Evolutionary conservation across 768 basidiomycete genomes (phyloP).

Genomic region (Lactarius sanguifluus): DNA sequence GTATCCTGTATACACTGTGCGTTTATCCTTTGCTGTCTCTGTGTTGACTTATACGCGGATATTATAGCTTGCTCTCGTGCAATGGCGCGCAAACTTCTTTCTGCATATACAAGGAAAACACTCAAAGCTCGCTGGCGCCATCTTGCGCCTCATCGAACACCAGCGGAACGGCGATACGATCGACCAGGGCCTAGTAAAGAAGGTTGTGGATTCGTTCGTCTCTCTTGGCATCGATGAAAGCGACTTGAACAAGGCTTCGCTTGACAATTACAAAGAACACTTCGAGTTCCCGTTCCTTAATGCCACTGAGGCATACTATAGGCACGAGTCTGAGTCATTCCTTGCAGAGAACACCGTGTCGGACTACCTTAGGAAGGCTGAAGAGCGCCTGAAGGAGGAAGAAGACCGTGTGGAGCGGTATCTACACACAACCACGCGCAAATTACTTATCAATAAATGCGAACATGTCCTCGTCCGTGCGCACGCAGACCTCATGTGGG

Average conservation of each 20-base stretch:
- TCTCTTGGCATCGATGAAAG: constrained; percentile 91
- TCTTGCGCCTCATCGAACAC: constrained; percentile 86
- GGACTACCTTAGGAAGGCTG: constrained; percentile 94
- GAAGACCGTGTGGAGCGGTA: constrained; percentile 95
- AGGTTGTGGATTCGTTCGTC: constrained; percentile 92
- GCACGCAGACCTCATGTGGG: constrained; percentile 84
- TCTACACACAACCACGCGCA: constrained; percentile 85
- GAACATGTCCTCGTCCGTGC: constrained; percentile 90
- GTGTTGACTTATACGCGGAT: constrained; percentile 11
- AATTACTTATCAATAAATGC: constrained; percentile 76
- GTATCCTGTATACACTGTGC: constrained; percentile 93
- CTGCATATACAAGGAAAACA: constrained; percentile 79
- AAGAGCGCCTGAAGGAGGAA: constrained; percentile 89
- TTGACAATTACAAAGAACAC: constrained; percentile 90
- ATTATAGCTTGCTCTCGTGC: constrained; percentile 82
- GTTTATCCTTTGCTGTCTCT: constrained; percentile 34
- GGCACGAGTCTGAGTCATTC: constrained; percentile 87
- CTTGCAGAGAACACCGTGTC: constrained; percentile 85
- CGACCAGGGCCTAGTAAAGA: constrained; percentile 90
- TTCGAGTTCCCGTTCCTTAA: constrained; percentile 88
- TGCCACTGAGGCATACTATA: constrained; percentile 90
- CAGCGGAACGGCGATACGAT: constrained; percentile 94
- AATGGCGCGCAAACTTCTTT: constrained; percentile 95
- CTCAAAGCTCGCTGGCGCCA: constrained; percentile 80
- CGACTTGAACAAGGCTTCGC: constrained; percentile 88